Conservation (phyloP, 192 early-diverging fungal genomes). For the Oehlia diaphana region DNA sequence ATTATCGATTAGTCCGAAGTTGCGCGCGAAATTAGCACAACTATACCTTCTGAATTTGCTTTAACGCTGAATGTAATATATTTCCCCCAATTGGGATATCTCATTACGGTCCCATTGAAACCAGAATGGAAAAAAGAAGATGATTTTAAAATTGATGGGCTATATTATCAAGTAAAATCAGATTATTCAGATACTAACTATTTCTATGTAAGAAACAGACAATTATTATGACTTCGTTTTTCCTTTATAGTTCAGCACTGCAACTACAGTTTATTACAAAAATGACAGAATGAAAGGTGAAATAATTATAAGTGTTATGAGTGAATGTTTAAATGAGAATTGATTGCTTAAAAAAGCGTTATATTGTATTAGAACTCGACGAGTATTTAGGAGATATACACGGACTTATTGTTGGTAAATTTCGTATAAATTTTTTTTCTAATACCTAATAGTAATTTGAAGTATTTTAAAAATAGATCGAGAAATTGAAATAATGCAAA, state of each 20-base stretch:
- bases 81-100: constrained; percentile 78
- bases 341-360: background rate
- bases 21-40: constrained; percentile 56
- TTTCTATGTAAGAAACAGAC: background rate
- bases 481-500: constrained; percentile 81
- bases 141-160: constrained; percentile 47
- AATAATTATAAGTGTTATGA: background rate
- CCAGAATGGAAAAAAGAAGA: constrained; percentile 46
- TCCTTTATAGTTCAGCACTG: constrained; percentile 64
- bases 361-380: constrained; percentile 63
- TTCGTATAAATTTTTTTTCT: background rate
- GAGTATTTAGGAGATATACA: constrained; percentile 82
- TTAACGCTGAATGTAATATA: constrained; percentile 69
- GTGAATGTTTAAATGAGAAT: background rate
- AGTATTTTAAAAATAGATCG: constrained; percentile 52
- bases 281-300: constrained; percentile 55
- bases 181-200: background rate
- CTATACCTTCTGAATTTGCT: constrained; percentile 55
- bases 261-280: constrained; percentile 70
- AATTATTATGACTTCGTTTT: background rate
- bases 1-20: constrained; percentile 44
- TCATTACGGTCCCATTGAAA: constrained; percentile 67
- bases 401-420: constrained; percentile 70
- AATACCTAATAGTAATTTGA: background rate
- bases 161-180: constrained; percentile 57